Evolutionary conservation across 352 stramenopile species (phyloP).

Genomic region (Thalassiosira exigua): DNA sequence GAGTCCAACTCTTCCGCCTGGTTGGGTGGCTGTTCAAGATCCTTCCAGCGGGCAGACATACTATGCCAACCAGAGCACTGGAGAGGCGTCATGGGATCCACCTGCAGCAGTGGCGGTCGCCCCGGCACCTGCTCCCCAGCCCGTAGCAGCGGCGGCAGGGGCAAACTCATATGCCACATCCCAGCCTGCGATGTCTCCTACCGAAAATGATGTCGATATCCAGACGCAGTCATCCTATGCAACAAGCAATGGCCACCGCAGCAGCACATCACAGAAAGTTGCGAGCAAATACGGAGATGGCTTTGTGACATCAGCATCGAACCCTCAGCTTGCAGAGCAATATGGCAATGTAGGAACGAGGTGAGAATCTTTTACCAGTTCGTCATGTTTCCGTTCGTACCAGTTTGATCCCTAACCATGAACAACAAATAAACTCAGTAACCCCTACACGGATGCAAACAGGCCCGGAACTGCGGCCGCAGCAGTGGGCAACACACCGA

Average conservation of each 20-base stretch:
- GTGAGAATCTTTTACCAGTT: too few relatives aligned
- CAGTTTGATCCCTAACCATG: too few relatives aligned
- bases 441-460: slow-evolving; percentile 73
- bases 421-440: too few relatives aligned
- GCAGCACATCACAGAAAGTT: slow-evolving; percentile 54
- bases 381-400: too few relatives aligned
- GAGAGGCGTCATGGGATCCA: slow-evolving; percentile 96
- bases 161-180: background rate
- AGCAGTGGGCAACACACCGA: slow-evolving; percentile 25
- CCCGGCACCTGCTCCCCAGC: slow-evolving; percentile 41
- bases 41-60: slow-evolving; percentile 90
- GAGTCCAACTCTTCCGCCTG: slow-evolving; percentile 60
- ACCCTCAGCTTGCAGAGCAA: slow-evolving; percentile 81
- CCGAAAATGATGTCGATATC: too few relatives aligned
- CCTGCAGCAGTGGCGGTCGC: slow-evolving; percentile 68
- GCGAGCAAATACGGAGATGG: slow-evolving; percentile 84
- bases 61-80: slow-evolving; percentile 97
- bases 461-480: slow-evolving; percentile 71
- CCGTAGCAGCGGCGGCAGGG: slow-evolving; percentile 4
- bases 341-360: slow-evolving; percentile 85
- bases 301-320: slow-evolving; percentile 84
- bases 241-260: slow-evolving; percentile 25
- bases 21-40: slow-evolving; percentile 84
- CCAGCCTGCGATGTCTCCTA: background rate
- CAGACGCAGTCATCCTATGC: background rate